Evolutionary conservation across 2,329 filamentous ascomycete species (phyloP).

Genomic region (Alternaria incomplexa): DNA sequence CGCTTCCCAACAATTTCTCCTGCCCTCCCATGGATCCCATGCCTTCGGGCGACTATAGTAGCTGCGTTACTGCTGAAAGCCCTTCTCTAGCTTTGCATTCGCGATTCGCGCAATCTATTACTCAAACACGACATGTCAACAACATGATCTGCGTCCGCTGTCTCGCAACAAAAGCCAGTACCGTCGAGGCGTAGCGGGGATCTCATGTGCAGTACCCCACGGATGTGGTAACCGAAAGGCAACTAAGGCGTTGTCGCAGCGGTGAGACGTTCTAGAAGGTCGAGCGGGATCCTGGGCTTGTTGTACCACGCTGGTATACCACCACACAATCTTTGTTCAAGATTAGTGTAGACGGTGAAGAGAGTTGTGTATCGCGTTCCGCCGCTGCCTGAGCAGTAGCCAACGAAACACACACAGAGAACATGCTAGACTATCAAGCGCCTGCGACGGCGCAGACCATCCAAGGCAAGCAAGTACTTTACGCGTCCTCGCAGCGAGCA

Average conservation of each 20-base stretch:
- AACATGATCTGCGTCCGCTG: not conserved
- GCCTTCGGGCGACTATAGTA: not conserved
- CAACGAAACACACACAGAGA: not conserved
- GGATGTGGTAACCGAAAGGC: slow-evolving; percentile 2
- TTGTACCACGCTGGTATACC: slow-evolving; percentile 6
- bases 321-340: not conserved
- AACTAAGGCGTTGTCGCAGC: slow-evolving; percentile 9
- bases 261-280: slow-evolving; percentile 17
- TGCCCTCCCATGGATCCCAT: not conserved
- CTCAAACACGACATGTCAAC: slow-evolving; percentile 9
- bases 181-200: not conserved
- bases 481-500: slow-evolving; percentile 12
- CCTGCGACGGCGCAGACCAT: not conserved
- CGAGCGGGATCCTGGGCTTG: slow-evolving; percentile 3
- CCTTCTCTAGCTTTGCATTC: not conserved
- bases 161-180: not conserved
- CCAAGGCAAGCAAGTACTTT: not conserved
- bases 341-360: not conserved
- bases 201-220: not conserved
- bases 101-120: slow-evolving; percentile 11
- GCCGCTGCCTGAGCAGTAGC: not conserved
- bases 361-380: not conserved
- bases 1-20: slow-evolving; percentile 8
- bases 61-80: not conserved
- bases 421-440: not conserved